Evolutionary conservation across 331 rosid species (phyloP).

Genomic region (Rhamnella rubrinervis): DNA sequence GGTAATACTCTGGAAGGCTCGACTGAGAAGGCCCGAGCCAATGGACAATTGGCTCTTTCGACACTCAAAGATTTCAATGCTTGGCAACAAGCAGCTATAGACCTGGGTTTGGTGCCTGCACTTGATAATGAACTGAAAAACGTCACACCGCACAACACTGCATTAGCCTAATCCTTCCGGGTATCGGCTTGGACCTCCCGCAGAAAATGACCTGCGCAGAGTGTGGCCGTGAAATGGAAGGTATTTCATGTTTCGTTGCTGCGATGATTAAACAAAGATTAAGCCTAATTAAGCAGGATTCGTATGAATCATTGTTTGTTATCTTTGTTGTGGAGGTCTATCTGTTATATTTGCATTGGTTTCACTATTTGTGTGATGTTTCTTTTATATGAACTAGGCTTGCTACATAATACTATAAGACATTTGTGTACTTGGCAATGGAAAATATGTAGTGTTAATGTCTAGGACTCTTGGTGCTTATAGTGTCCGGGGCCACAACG

Average conservation of each 20-base stretch:
- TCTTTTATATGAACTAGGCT: neutral
- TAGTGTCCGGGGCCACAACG: neutral
- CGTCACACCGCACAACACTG: constrained; percentile 67
- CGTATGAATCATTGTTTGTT: neutral
- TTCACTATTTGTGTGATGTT: neutral
- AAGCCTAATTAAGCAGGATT: neutral
- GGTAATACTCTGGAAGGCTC: constrained; percentile 62
- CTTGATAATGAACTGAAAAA: constrained; percentile 20
- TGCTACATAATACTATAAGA: neutral
- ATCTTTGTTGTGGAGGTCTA: neutral
- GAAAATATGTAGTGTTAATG: neutral
- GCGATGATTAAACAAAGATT: constrained; percentile 41
- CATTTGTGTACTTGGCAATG: neutral
- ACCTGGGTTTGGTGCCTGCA: constrained; percentile 41
- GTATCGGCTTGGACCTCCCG: constrained; percentile 61
- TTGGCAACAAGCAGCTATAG: constrained; percentile 40
- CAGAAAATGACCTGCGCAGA: constrained; percentile 73
- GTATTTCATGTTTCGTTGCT: constrained; percentile 84
- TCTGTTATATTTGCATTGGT: neutral
- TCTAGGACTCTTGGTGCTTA: neutral
- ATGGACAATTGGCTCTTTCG: constrained; percentile 43
- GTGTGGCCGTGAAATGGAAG: constrained; percentile 81
- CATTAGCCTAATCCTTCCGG: constrained; percentile 72
- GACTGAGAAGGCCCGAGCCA: constrained; percentile 58
- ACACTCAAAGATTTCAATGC: constrained; percentile 34